Conservation (phyloP, 129 eudicot genomes). For the Centella asiatica region DNA sequence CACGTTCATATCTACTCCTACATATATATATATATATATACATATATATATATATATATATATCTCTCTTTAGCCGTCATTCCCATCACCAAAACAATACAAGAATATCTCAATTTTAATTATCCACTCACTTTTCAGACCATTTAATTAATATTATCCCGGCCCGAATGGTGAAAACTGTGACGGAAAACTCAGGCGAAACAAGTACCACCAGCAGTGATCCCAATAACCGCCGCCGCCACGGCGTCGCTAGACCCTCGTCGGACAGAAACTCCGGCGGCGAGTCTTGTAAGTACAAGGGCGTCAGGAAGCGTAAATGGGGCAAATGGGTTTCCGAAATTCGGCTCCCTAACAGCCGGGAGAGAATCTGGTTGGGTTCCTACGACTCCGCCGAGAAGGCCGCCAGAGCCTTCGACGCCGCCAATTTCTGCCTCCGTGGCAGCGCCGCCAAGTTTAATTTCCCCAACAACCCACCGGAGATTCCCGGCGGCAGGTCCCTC, state of each 20-base stretch:
- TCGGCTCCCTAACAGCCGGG: conserved; percentile 78
- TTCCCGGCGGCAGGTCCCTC: conserved; percentile 37
- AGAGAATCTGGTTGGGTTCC: conserved; percentile 86
- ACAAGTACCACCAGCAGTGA: background rate
- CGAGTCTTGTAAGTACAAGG: conserved; percentile 37
- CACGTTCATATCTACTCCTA: no score
- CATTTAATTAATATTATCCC: background rate
- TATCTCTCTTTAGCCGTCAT: background rate
- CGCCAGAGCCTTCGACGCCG: conserved; percentile 92
- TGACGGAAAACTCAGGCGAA: background rate
- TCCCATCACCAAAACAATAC: background rate
- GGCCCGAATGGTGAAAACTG: background rate
- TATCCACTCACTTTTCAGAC: background rate
- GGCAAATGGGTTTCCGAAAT: conserved; percentile 93
- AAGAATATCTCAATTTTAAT: background rate
- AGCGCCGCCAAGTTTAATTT: conserved; percentile 58
- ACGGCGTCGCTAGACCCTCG: background rate
- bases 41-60: background rate
- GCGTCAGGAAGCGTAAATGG: conserved; percentile 90
- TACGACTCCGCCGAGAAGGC: conserved; percentile 81
- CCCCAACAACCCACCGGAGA: conserved; percentile 66
- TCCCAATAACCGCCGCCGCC: no score
- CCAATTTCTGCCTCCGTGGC: conserved; percentile 78
- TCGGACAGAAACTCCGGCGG: background rate
- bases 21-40: no score